Base-by-base conservation (phyloP, 257 asterid species). In the Scutellaria baicalensis region DNA sequence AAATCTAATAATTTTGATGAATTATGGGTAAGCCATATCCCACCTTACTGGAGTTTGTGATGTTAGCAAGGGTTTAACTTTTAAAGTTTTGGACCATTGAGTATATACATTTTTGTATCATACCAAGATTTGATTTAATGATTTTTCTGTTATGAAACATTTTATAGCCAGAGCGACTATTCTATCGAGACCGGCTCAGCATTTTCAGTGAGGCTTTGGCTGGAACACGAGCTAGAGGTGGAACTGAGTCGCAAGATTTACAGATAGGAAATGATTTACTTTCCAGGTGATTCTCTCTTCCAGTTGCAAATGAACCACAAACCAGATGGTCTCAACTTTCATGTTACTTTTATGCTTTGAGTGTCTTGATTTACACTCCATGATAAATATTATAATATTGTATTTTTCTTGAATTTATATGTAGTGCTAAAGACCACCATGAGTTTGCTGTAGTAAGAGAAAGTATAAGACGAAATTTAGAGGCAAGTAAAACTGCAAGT, bases 131-230 rank as follows among this genome's bases (percentile, higher is more conserved):
- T 64, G 6, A 68, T 66, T 58, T 57, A 54, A 6, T 21, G 44
- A 67, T 58, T 56, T 63, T 59, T 68, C 60, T 3, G 66, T 64
- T 79, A 6, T 75, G 61, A 55, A 52, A 49, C 64, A 56, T 69
- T 77, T 67, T 59, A 75, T 76, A 94, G 99, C 97, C 99, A 1
- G 99, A 94, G 87, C 88, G 86, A 80, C 87, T 94, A 51, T 94
- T 94, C 82, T 84, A 93, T 58, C 85, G 99, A 59, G 69, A 86
- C 52, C 83, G 69, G 69, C 89, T 89, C 62, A 91, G 75, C 17
- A 72, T 94, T 68, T 82, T 68, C 64, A 94, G 99, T 62, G 99
- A 94, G 77, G 99, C 99, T 74, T 85, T 94, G 82, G 99, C 99
- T 69, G 99, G 80, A 81, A 93, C 99, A 39, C 85, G 97, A 47